Evolutionary conservation across 1,284 basidiomycete species (phyloP).

Genomic region (Amylostereum areolatum): DNA sequence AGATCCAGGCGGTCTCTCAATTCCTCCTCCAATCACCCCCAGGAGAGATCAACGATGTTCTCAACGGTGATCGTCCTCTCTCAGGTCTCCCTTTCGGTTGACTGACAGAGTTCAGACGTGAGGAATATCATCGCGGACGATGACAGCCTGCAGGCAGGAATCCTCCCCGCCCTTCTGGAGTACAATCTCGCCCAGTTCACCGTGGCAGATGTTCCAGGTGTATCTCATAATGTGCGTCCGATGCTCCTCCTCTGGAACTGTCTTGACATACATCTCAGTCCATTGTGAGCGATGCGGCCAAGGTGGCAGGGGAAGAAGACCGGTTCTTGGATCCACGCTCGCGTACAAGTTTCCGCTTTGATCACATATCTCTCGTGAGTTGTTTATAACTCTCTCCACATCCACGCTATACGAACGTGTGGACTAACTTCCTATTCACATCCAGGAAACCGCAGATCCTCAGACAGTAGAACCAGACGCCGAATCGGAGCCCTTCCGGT

Average conservation of each 20-base stretch:
- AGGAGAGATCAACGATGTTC: slow-evolving; percentile 92
- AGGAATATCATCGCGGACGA: slow-evolving; percentile 86
- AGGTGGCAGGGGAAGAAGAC: slow-evolving; percentile 44
- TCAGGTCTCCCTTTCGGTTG: slow-evolving; percentile 7
- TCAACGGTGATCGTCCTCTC: slow-evolving; percentile 59
- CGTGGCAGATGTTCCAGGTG: slow-evolving; percentile 73
- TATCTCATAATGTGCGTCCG: slow-evolving; percentile 57
- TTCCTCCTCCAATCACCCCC: slow-evolving; percentile 89
- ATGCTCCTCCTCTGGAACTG: slow-evolving; percentile 2
- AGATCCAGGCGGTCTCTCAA: slow-evolving; percentile 64
- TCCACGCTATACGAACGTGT: neutral
- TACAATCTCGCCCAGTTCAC: slow-evolving; percentile 87
- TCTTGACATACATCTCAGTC: slow-evolving; percentile 37
- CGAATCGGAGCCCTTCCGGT: slow-evolving; percentile 75
- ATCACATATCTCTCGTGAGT: slow-evolving; percentile 74
- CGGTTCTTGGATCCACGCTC: slow-evolving; percentile 80
- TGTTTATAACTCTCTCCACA: neutral
- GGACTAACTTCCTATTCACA: neutral
- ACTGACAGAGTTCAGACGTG: slow-evolving; percentile 55
- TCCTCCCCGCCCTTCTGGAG: slow-evolving; percentile 69
- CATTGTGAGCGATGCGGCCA: slow-evolving; percentile 69
- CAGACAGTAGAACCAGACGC: slow-evolving; percentile 55
- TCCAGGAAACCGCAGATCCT: slow-evolving; percentile 72
- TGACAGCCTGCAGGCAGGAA: slow-evolving; percentile 68
- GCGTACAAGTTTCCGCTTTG: slow-evolving; percentile 73